phyloP scores from a whole-genome alignment of 176 grass and related monocot genomes.

The Bonia amplexicaulis region DNA sequence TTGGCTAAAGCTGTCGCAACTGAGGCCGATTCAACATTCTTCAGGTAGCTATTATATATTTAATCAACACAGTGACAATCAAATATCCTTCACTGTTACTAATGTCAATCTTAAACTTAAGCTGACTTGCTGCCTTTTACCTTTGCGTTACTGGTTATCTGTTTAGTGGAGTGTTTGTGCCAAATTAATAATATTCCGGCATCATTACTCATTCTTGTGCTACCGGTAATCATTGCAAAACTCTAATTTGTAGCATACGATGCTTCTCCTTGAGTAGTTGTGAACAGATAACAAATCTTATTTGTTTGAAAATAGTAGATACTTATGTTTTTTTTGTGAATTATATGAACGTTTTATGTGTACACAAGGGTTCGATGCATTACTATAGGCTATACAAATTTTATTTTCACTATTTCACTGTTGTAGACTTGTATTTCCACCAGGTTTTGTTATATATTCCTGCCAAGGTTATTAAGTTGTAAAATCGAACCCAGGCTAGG shows the following conservation, averaged over 20 bases:
- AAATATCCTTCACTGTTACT: not conserved
- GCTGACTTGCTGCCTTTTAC: not conserved
- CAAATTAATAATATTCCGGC: not conserved
- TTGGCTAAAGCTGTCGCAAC: slow-evolving; percentile 97
- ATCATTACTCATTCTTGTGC: not conserved
- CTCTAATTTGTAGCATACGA: not conserved
- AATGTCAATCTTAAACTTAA: not conserved
- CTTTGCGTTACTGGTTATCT: not conserved
- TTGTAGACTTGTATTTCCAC: not conserved
- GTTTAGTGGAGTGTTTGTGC: not conserved
- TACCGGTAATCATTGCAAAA: not conserved
- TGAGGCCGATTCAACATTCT: slow-evolving; percentile 97
- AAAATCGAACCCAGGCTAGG: no score
- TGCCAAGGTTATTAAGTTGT: no score
- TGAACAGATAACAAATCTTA: not conserved
- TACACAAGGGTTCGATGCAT: not conserved
- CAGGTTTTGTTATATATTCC: not conserved
- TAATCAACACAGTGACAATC: not conserved
- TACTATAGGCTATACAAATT: not conserved
- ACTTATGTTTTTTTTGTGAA: not conserved
- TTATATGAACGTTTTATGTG: not conserved
- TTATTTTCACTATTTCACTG: not conserved
- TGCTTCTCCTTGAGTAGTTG: not conserved
- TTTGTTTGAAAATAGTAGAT: not conserved
- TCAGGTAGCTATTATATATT: slow-evolving; percentile 61